Evolutionary conservation across 495 filamentous ascomycete genomes (phyloP).

Genomic region (Haplographium delicatum): DNA sequence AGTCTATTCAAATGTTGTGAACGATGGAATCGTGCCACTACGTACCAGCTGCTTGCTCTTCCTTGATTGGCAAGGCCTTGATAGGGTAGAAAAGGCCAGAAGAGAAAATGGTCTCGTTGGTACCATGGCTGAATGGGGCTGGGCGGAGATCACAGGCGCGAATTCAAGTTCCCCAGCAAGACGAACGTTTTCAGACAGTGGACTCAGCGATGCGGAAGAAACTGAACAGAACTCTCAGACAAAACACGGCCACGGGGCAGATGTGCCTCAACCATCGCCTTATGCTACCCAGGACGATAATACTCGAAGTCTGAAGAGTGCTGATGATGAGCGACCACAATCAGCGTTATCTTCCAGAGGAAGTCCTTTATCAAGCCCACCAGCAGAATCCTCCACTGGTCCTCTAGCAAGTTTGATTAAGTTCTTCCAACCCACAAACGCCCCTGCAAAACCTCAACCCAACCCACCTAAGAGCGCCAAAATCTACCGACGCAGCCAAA

Average conservation of each 20-base stretch:
- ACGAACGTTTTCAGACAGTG: constrained; percentile 11
- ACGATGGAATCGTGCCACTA: constrained; percentile 94
- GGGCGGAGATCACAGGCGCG: constrained; percentile 86
- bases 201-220: constrained; percentile 16
- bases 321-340: constrained; percentile 1
- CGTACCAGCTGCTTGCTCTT: constrained; percentile 95
- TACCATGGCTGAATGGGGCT: constrained; percentile 88
- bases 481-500: constrained; percentile 77
- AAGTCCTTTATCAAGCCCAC: constrained; percentile 4
- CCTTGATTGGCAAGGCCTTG: constrained; percentile 91
- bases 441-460: constrained; percentile 13
- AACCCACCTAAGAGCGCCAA: constrained; percentile 47
- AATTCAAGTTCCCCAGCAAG: constrained; percentile 50
- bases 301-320: constrained; percentile 20
- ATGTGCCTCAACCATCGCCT: constrained; percentile 25
- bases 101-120: constrained; percentile 88
- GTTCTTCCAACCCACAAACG: constrained; percentile 20
- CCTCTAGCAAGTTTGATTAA: constrained; percentile 22
- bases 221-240: constrained; percentile 21
- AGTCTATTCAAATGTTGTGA: constrained; percentile 95
- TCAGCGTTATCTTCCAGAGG: neutral
- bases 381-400: constrained; percentile 2
- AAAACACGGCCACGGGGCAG: constrained; percentile 22
- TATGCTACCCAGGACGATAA: constrained; percentile 24
- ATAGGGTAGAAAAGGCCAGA: constrained; percentile 88